A percentile compares a stretch with the other conserved stretches of the same genome.
These are phyloP conservation scores for Magnaporthiopsis rhizophila DNA, from an alignment of 2,329 filamentous ascomycete species.

Conservation along the genomic window DNA sequence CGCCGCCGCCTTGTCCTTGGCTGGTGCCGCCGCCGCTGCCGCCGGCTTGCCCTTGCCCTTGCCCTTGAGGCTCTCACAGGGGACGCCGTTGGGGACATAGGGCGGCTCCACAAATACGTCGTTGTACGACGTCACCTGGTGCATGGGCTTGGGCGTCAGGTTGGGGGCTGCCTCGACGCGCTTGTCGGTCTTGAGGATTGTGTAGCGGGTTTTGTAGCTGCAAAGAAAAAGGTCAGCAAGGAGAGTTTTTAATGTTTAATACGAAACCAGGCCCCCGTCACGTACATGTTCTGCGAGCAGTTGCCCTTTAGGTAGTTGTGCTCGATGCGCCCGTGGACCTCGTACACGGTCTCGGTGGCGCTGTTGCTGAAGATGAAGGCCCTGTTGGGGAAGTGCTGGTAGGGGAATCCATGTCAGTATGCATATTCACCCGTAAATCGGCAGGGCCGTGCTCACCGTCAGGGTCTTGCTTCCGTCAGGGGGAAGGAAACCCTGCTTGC, in stretches of 20 bases:
- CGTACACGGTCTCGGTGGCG: conserved; percentile 3
- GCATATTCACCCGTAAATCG: not conserved
- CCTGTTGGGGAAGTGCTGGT: conserved; percentile 1
- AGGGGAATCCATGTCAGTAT: not conserved
- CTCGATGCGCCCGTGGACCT: conserved; percentile 5
- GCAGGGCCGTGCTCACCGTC: not conserved
- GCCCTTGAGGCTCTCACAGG: not conserved
- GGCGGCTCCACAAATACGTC: conserved; percentile 4
- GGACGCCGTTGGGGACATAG: conserved; percentile 2
- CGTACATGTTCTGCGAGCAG: conserved; percentile 1
- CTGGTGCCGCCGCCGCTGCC: too few species aligned
- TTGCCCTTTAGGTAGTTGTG: conserved; percentile 7
- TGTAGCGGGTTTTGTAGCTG: conserved; percentile 6
- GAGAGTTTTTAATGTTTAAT: not conserved
- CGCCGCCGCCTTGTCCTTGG: not conserved
- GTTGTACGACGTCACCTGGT: conserved; percentile 6
- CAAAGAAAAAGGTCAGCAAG: not conserved
- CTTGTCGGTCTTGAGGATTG: conserved; percentile 1
- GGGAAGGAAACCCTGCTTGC: conserved; percentile 6
- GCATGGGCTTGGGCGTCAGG: not conserved
- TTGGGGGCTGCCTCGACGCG: conserved; percentile 2
- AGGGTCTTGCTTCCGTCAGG: conserved; percentile 6
- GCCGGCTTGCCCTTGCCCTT: not conserved
- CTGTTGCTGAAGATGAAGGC: conserved; percentile 3
- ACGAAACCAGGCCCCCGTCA: not conserved